Evolutionary conservation across 139 green algal genomes (phyloP).

Genomic region (Chlorella sp.): DNA sequence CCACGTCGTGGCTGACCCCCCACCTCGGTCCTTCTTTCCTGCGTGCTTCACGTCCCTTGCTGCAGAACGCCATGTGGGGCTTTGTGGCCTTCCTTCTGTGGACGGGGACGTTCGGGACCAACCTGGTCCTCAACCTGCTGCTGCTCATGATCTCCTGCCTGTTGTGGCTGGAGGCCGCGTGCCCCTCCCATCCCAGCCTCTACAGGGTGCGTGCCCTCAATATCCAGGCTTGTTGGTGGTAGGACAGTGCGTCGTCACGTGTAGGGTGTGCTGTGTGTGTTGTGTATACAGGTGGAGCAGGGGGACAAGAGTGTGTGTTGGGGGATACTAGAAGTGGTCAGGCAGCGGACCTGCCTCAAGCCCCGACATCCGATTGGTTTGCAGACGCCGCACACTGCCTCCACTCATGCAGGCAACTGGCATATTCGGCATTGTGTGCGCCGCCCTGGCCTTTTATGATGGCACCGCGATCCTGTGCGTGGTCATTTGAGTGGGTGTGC

Average conservation of each 20-base stretch:
- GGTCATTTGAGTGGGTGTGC: not conserved
- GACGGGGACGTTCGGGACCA: not conserved
- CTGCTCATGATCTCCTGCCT: not conserved
- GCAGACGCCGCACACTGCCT: not conserved
- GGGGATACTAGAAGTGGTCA: not conserved
- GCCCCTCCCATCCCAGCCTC: constrained; percentile 1
- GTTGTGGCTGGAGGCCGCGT: constrained; percentile 13
- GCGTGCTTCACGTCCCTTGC: not conserved
- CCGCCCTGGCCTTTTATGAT: not conserved
- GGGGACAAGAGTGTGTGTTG: not conserved
- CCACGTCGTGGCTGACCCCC: not conserved
- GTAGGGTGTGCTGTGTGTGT: no score
- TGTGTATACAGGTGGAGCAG: not conserved
- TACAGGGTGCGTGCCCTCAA: not conserved
- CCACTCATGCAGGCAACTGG: not conserved
- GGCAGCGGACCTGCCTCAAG: not conserved
- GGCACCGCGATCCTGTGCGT: not conserved
- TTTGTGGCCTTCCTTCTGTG: not conserved
- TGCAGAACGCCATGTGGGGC: not conserved
- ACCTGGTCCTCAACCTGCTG: constrained; percentile 9
- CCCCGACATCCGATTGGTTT: not conserved
- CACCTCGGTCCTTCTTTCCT: not conserved
- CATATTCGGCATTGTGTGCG: not conserved
- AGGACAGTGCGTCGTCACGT: not conserved
- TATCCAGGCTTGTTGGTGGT: not conserved